Evolutionary conservation across 2,329 filamentous ascomycete genomes (phyloP).

Genomic region (Stachybotrys chartarum): DNA sequence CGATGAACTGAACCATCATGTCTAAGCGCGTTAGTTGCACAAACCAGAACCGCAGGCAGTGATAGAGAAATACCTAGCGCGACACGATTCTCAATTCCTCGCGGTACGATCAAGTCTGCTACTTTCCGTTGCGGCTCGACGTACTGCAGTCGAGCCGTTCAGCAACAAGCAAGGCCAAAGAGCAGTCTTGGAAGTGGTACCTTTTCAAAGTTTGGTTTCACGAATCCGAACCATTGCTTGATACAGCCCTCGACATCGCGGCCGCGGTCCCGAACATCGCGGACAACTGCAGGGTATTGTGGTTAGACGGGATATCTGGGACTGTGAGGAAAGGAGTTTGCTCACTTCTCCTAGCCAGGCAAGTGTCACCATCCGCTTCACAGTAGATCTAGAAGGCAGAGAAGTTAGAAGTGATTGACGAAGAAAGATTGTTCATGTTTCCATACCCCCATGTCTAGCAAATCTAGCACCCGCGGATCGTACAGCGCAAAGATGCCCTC

Average conservation of each 20-base stretch:
- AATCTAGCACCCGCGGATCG: slow-evolving; percentile 73
- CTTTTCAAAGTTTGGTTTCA: slow-evolving; percentile 94
- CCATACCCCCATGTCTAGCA: slow-evolving; percentile 81
- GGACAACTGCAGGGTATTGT: slow-evolving; percentile 49
- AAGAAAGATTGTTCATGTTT: neutral
- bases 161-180: neutral
- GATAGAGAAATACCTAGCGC: slow-evolving; percentile 58
- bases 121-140: slow-evolving; percentile 88
- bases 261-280: slow-evolving; percentile 83
- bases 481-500: slow-evolving; percentile 96
- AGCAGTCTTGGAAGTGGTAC: slow-evolving; percentile 19
- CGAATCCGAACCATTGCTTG: slow-evolving; percentile 95
- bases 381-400: slow-evolving; percentile 66
- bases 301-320: slow-evolving; percentile 1
- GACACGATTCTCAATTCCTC: slow-evolving; percentile 89
- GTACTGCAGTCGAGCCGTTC: slow-evolving; percentile 39
- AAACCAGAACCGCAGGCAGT: neutral
- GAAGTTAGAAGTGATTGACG: slow-evolving; percentile 4
- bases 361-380: slow-evolving; percentile 91
- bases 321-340: slow-evolving; percentile 2
- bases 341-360: slow-evolving; percentile 79
- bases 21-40: slow-evolving; percentile 32
- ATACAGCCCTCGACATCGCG: slow-evolving; percentile 92
- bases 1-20: slow-evolving; percentile 92
- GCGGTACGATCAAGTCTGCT: slow-evolving; percentile 90